Conservation (phyloP, 179 eudicot species). For the Actinidia arguta region DNA sequence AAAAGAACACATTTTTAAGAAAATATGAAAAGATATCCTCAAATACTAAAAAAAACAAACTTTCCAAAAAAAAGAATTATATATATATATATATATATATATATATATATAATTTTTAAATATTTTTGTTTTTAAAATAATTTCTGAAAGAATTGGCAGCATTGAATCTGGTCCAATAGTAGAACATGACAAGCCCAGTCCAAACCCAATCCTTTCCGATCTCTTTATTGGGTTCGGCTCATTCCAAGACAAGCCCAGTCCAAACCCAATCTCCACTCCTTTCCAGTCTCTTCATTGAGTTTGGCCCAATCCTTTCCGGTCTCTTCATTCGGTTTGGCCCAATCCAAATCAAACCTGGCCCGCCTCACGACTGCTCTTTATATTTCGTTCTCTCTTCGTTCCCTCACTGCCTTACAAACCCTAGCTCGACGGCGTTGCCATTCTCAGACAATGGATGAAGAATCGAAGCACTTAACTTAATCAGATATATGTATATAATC, state of each 20-base stretch:
- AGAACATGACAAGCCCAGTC: too few species aligned
- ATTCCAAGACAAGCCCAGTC: neutral
- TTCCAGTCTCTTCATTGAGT: neutral
- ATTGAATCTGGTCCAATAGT: neutral
- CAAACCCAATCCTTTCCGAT: too few species aligned
- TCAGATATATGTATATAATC: too few species aligned
- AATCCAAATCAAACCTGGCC: neutral
- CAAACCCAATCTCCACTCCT: neutral
- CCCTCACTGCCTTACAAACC: neutral
- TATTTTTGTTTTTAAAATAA: too few species aligned
- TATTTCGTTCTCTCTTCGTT: neutral
- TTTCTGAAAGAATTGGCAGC: neutral
- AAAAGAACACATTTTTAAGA: too few species aligned
- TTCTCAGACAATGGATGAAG: neutral
- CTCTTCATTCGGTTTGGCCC: neutral
- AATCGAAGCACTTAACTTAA: neutral
- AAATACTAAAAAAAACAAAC: too few species aligned
- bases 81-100: too few species aligned
- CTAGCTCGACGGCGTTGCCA: neutral
- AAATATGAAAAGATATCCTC: too few species aligned
- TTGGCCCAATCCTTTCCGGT: neutral
- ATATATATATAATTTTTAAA: too few species aligned
- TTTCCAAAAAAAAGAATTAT: too few species aligned
- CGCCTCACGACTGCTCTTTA: neutral
- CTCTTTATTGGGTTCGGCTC: neutral